A percentile compares a stretch with the other conserved stretches of the same genome.
phyloP scores from a whole-genome alignment of 208 protist genomes.

The Crithidia mellificae region DNA sequence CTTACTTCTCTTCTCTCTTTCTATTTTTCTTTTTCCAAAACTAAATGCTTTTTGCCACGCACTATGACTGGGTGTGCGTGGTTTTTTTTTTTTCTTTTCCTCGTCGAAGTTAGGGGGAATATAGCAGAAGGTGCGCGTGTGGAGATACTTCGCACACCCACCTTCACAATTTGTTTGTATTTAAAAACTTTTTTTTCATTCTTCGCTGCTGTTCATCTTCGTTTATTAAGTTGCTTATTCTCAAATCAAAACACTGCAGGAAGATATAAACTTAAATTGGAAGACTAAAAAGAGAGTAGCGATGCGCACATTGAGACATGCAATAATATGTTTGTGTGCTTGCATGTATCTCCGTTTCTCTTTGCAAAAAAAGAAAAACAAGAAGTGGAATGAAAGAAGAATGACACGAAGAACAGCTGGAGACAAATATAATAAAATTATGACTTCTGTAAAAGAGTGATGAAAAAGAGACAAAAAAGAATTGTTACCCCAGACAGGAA shows the following conservation, averaged over 20 bases:
- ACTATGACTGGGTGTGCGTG: not conserved
- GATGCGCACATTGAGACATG: not conserved
- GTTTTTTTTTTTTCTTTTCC: not conserved
- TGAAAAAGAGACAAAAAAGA: too few relatives aligned
- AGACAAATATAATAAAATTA: not conserved
- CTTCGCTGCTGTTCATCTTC: too few relatives aligned
- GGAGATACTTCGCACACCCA: not conserved
- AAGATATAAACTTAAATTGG: too few relatives aligned
- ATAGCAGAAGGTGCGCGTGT: conserved; percentile 1
- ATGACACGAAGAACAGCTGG: not conserved
- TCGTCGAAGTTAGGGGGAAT: too few relatives aligned
- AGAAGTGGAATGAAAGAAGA: not conserved
- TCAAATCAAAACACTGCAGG: too few relatives aligned
- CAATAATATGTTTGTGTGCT: conserved; percentile 6
- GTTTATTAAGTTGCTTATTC: too few relatives aligned
- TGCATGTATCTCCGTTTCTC: not conserved
- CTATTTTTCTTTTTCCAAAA: not conserved
- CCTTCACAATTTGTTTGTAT: not conserved
- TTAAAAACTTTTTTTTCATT: not conserved
- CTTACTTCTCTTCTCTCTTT: too few relatives aligned
- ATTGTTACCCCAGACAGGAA: too few relatives aligned
- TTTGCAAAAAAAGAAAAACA: not conserved
- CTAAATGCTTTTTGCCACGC: not conserved
- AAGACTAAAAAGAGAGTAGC: not conserved
- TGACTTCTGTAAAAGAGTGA: not conserved